Base-by-base conservation (phyloP, 129 eudicot genomes). In the Flaveria ramosissima region DNA sequence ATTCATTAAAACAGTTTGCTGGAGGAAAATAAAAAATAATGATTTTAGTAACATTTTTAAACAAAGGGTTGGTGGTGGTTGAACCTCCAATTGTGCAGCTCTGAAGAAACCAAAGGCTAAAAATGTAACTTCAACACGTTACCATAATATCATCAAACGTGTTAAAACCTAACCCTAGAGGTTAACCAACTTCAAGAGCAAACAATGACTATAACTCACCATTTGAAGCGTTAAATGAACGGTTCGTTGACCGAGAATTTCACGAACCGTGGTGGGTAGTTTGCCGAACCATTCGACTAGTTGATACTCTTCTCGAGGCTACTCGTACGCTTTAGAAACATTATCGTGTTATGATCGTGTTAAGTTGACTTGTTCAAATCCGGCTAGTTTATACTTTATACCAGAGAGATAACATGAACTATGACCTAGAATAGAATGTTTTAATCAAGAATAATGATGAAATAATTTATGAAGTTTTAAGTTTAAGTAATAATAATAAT, bases 41-140 rank as follows among this genome's bases (percentile, higher is more conserved):
- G 57, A 67, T 73, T 67, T 80, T 74, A 11, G 76, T 21, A 43
- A 74, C 71, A 74, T 74, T 80, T 80, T 80, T 74, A 74, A 80
- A 80, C 70, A 80, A 43, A 74, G 72, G 85, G 86, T 90, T 78
- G 98, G 90, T 93, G 98, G 98, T 93, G 84, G 98, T 93, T 93
- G 95, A 89, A 92, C 94, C 90, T 75, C 93, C 85, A 65, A 77
- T 77, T 76, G 52, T 80, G 77, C 48, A 80, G 62, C 84, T 68
- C 72, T 50, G 68, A 81, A 75, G 81, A 81, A 75, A 81, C 85
- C 72, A 60, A 56, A 53, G 83, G 79, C 19, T 80, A 80, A 42
- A 72, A 73, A n/a, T 55, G 80, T 80, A 80, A 80, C 11, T 67
- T 73, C 43, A 27, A 66, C 51, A 75, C 53, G 19, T 52, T 56